These are phyloP conservation scores for Cryptosporidium canis DNA, from an alignment of 169 alveolate genomes.

Conservation along the genomic window DNA sequence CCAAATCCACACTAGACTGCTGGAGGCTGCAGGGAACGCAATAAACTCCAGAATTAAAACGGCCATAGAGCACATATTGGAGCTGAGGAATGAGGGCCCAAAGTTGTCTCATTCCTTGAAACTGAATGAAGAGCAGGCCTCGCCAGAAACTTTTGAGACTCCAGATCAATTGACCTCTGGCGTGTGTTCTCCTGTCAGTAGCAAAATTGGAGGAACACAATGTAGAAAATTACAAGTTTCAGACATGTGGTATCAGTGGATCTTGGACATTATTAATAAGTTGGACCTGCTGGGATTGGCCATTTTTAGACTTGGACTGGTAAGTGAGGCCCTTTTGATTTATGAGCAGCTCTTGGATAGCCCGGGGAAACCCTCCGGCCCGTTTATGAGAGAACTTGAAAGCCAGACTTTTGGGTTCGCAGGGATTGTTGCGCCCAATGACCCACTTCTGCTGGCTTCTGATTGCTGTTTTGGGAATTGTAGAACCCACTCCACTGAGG, in stretches of 20 bases:
- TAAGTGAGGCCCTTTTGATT: conserved; percentile 32
- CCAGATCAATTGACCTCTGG: conserved; percentile 16
- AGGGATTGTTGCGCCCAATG: background rate
- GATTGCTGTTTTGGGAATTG: conserved; percentile 65
- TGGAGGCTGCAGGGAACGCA: background rate
- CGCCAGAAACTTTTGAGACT: background rate
- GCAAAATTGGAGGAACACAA: conserved; percentile 11
- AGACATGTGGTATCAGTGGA: conserved; percentile 71
- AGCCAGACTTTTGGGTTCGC: conserved; percentile 31
- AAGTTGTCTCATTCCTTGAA: conserved; percentile 35
- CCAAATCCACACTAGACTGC: conserved; percentile 12
- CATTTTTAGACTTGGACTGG: conserved; percentile 18
- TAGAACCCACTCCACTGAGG: conserved; percentile 23
- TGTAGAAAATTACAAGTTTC: conserved; percentile 65
- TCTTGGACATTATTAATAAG: conserved; percentile 30
- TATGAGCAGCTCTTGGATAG: conserved; percentile 30
- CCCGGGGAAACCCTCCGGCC: background rate
- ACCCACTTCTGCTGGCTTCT: conserved; percentile 53
- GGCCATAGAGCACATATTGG: conserved; percentile 5
- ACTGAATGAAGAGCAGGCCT: background rate
- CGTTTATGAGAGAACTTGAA: conserved; percentile 8
- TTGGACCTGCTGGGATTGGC: conserved; percentile 19
- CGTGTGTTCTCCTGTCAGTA: conserved; percentile 9
- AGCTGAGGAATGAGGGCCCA: conserved; percentile 48
- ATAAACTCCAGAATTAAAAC: conserved; percentile 60